Base-by-base conservation (phyloP, 257 asterid genomes). In the Solanum bulbocastanum region DNA sequence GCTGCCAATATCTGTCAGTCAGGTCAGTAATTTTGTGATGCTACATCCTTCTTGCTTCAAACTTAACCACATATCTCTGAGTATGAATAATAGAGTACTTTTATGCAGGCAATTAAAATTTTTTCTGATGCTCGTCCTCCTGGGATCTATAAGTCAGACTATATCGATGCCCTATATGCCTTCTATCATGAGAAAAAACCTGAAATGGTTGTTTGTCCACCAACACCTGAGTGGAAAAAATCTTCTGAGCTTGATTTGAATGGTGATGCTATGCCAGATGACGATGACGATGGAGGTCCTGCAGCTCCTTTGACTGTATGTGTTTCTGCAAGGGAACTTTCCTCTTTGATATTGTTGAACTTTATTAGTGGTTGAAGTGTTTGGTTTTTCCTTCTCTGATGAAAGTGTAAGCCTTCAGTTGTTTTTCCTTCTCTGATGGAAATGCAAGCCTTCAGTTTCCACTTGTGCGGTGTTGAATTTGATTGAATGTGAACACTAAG, bases 101-200 rank as follows among this genome's bases (percentile, higher is more conserved):
- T 69, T 84, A 32, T 90, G 90, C 90, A 97, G 99, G 99, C 98
- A 60, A 94, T 97, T 60, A 93, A 95, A 91, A 84, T 83, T 46
- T 96, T 96, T 94, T 76, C 98, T 62, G 98, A 96, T 52, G 98
- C 98, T 89, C 98, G 99, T 22, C 98, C 98, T 10, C 99, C 99
- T 14, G 99, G 99, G 75, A 96, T 97, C 79, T 97, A 97, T 91
- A 97, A 97, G 90, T 93, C 96, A 39, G 99, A 97, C 86, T 97
- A 97, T 83, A 91, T 97, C 85, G 99, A 94, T 86, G 98, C 95
- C 65, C 92, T 96, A 91, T 97, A 95, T 90, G 86, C 91, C 83
- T 97, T 94, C 89, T 97, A 97, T 93, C 99, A 96, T 88, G 99
- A 97, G 94, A 97, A 89, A 91, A 96, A 95, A 85, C 96, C 98